Evolutionary conservation across 805 yeast species (phyloP).

Genomic region (Wickerhamiella hasegawae): DNA sequence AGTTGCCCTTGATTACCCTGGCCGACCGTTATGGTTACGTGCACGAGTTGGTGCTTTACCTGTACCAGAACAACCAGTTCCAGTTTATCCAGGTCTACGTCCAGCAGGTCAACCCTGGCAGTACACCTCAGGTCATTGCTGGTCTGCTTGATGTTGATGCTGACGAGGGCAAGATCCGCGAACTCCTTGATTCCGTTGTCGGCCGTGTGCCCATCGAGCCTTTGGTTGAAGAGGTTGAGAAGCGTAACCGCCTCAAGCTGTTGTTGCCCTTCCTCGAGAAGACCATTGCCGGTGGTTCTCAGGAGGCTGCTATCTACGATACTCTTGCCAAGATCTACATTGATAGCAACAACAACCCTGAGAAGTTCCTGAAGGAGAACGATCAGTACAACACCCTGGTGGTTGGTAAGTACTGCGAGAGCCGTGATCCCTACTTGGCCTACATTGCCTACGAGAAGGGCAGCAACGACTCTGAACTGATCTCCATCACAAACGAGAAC

Average conservation of each 20-base stretch:
- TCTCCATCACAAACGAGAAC: conserved; percentile 87
- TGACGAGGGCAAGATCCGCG: conserved; percentile 76
- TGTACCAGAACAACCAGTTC: conserved; percentile 90
- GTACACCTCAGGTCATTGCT: conserved; percentile 93
- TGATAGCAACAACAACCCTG: conserved; percentile 95
- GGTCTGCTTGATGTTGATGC: conserved; percentile 95
- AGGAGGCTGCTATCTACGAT: conserved; percentile 83
- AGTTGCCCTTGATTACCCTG: conserved; percentile 87
- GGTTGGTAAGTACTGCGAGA: conserved; percentile 97
- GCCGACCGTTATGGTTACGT: conserved; percentile 85
- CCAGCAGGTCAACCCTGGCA: conserved; percentile 91
- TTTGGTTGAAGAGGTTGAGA: conserved; percentile 86
- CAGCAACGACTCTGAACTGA: conserved; percentile 72
- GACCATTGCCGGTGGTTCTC: conserved; percentile 62
- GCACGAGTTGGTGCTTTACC: conserved; percentile 82
- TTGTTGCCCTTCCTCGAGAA: conserved; percentile 87
- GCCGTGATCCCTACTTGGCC: conserved; percentile 96
- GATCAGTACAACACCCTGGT: conserved; percentile 78
- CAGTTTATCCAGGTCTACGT: conserved; percentile 96
- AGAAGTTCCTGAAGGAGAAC: conserved; percentile 87
- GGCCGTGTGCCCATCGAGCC: conserved; percentile 90
- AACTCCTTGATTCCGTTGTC: conserved; percentile 63
- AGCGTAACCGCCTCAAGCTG: conserved; percentile 84
- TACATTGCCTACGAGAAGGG: conserved; percentile 97
- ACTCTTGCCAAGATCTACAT: conserved; percentile 95